Percentiles rank a stretch among this genome's conserved stretches.
Conservation (phyloP, 768 basidiomycete species). For the Cyclocybe cylindracea region DNA sequence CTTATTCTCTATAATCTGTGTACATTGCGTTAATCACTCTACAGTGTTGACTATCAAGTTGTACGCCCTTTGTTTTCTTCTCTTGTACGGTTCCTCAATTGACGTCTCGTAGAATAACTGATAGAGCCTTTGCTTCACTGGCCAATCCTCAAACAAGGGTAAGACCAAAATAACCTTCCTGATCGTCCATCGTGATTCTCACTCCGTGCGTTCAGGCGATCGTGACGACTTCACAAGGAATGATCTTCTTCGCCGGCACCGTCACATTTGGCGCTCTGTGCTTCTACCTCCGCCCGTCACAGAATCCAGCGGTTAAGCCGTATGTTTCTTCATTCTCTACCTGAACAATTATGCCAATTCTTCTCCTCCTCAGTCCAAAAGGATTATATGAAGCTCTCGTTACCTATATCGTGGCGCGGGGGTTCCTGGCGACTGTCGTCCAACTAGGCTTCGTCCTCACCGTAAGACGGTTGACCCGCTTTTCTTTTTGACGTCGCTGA, state of each 20-base stretch:
- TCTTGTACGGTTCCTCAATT: background rate
- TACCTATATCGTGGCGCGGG: conserved; percentile 17
- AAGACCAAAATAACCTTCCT: background rate
- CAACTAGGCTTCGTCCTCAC: conserved; percentile 20
- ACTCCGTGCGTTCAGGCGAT: background rate
- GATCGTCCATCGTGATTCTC: background rate
- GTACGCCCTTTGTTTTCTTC: conserved; percentile 7
- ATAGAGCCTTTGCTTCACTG: background rate
- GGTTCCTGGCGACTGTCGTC: conserved; percentile 11
- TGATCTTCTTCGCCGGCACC: conserved; percentile 13
- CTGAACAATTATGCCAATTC: background rate
- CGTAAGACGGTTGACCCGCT: conserved; percentile 8
- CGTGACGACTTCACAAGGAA: conserved; percentile 8
- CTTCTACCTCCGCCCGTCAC: conserved; percentile 12
- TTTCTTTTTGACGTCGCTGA: background rate
- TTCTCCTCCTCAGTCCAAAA: background rate
- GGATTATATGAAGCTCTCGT: conserved; percentile 19
- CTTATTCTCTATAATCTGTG: background rate
- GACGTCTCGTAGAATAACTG: background rate
- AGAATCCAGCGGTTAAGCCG: conserved; percentile 6
- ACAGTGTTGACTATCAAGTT: conserved; percentile 14
- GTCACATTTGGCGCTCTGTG: conserved; percentile 6
- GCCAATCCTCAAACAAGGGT: background rate
- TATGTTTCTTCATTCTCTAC: background rate
- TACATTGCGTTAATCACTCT: background rate